Evolutionary conservation across 257 asterid genomes (phyloP), one percentile per base, ranked within the genome.

Genomic region (Cordia subcordata): DNA sequence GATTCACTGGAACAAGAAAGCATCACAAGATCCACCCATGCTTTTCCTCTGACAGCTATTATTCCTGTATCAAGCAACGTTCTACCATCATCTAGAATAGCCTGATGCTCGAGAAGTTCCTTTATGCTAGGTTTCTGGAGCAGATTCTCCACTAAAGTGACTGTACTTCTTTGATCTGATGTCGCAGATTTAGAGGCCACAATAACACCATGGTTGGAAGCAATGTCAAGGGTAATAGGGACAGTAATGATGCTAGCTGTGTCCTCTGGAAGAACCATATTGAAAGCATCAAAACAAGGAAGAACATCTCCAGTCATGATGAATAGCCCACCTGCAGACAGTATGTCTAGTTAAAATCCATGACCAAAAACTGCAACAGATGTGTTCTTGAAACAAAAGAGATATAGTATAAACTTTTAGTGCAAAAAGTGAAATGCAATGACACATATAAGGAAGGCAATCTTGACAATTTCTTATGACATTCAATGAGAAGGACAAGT

Each of bases 301-400:
- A 89, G 99, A 75, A 89, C 99, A 79, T 93, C 99, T 49, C 99
- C 97, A 20, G 99, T 89, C 99, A 93, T 93, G 74, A 77, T 89
- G 78, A 93, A 79, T 61, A 93, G 54, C 49, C 99, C 96, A 61
- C 99, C 99, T 92, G 94, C 63, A 57, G 15, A 68, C 53, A 64
- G 57, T n/a, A 55, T 52, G 17, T 21, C 38, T 44, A 51, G 38
- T 54, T 17, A 55, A 62, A 22, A 40, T 49, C 0, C 27, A 40
- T 20, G 45, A 60, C 33, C 45, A 21, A 13, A 23, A 53, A 39
- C 49, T 33, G 50, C 38, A 44, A 53, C 27, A 14, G 27, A 19
- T 69, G 32, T 51, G 42, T 57, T 49, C 68, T 61, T 54, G 49
- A 19, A 21, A 55, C 58, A 53, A 19, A 59, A 64, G n/a, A 55